Conservation (phyloP, 257 asterid genomes). For the Penstemon eatonii region DNA sequence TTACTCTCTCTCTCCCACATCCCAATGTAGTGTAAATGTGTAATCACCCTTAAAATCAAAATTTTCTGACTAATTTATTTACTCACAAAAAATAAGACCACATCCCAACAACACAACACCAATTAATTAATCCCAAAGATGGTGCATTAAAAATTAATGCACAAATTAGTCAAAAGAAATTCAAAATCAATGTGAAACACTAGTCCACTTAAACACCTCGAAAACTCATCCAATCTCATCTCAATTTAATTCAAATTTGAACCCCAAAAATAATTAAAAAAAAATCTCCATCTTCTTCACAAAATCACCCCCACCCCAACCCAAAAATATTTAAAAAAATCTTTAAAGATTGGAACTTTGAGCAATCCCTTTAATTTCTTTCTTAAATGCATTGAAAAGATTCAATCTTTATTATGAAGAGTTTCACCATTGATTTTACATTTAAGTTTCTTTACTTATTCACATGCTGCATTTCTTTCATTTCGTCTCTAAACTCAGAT, state of each 20-base stretch:
- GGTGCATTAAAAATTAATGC: slow-evolving; percentile 11
- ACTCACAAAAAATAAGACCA: slow-evolving; percentile 22
- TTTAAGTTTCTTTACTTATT: slow-evolving; percentile 39
- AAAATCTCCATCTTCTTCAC: slow-evolving; percentile 37
- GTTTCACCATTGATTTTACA: background rate
- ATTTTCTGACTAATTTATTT: slow-evolving; percentile 1
- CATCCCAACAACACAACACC: slow-evolving; percentile 29
- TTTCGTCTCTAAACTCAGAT: slow-evolving; percentile 61
- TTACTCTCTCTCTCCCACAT: slow-evolving; percentile 28
- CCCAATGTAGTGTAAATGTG: slow-evolving; percentile 33
- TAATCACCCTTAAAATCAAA: slow-evolving; percentile 19
- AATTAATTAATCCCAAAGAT: slow-evolving; percentile 11
- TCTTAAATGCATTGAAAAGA: slow-evolving; percentile 29
- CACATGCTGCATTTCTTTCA: slow-evolving; percentile 37
- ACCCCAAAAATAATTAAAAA: background rate
- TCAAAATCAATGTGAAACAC: slow-evolving; percentile 40
- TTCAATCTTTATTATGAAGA: slow-evolving; percentile 20
- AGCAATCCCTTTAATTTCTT: background rate
- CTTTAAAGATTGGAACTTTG: slow-evolving; percentile 25
- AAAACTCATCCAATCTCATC: slow-evolving; percentile 33
- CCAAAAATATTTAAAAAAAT: background rate
- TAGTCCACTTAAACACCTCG: slow-evolving; percentile 41
- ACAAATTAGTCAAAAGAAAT: slow-evolving; percentile 36
- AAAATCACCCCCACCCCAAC: slow-evolving; percentile 15
- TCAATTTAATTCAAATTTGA: slow-evolving; percentile 35